A percentile compares a stretch with the other conserved stretches of the same genome.
Conservation (phyloP, 805 yeast species). For the Lachancea quebecensis region DNA sequence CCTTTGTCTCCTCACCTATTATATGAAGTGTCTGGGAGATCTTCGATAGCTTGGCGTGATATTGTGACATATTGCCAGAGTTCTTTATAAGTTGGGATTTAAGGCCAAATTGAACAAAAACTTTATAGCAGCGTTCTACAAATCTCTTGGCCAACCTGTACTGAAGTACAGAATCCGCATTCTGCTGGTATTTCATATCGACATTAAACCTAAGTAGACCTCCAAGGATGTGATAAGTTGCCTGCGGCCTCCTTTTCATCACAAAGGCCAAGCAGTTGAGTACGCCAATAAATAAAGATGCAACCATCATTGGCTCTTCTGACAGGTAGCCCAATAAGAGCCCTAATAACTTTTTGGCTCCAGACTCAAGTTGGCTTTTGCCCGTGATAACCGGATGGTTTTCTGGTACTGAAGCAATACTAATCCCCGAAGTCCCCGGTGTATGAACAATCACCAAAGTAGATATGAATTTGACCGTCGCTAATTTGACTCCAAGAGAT, state of each 20-base stretch:
- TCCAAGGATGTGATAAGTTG: slow-evolving; percentile 47
- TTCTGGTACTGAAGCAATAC: slow-evolving; percentile 41
- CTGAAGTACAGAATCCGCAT: slow-evolving; percentile 32
- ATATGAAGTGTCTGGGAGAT: slow-evolving; percentile 30
- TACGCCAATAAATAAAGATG: slow-evolving; percentile 60
- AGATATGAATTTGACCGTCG: slow-evolving; percentile 68
- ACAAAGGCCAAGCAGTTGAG: slow-evolving; percentile 57
- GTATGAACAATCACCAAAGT: slow-evolving; percentile 50
- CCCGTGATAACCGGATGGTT: slow-evolving; percentile 59
- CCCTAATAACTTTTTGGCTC: slow-evolving; percentile 65
- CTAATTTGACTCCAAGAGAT: slow-evolving; percentile 54
- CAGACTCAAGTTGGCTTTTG: slow-evolving; percentile 51
- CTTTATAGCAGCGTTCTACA: slow-evolving; percentile 52
- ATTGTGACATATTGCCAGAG: slow-evolving; percentile 16
- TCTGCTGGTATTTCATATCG: slow-evolving; percentile 47
- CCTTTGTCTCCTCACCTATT: slow-evolving; percentile 32
- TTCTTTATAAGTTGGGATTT: slow-evolving; percentile 31
- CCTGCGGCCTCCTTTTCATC: slow-evolving; percentile 59
- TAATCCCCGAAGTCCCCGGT: slow-evolving; percentile 31
- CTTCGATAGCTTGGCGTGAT: slow-evolving; percentile 25
- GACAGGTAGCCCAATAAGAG: slow-evolving; percentile 49
- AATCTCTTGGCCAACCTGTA: slow-evolving; percentile 54
- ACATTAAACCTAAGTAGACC: slow-evolving; percentile 55
- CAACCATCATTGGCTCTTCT: slow-evolving; percentile 47
- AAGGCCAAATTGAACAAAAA: slow-evolving; percentile 37